Evolutionary conservation across 1,284 basidiomycete genomes (phyloP), one percentile per base, ranked within the genome.

Genomic region (Pascua sp.): DNA sequence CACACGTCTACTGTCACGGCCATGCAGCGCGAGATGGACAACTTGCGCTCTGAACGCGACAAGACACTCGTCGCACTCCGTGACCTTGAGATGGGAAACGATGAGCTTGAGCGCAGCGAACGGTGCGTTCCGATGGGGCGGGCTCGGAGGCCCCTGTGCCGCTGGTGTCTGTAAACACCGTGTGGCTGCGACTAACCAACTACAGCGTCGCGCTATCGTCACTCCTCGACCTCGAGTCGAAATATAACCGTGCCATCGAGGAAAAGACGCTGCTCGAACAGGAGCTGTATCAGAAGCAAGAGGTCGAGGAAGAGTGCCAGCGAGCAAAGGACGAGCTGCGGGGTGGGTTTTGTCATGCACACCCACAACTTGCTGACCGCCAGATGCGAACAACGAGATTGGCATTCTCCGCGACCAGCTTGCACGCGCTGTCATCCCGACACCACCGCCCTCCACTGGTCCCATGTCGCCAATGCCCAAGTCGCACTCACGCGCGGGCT

Each of bases 201-300:
- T 5, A 9, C 54, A 80, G 81, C 18, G 92, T 92, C 52, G 90
- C 95, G 37, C 86, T 88, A 2, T 94, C 91, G 39, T 94, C 90
- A 65, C 80, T 98, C 57, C 86, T 88, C 1, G 96, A 98, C 76
- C 82, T 92, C 70, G 95, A 98, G 79, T 81, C 84, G 62, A 91
- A 88, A 72, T 97, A 98, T 79, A 87, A 92, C 63, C 85, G 86
- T 59, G 89, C 89, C 1, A 81, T 98, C 50, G 96, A 99, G 77
- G 91, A 97, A 79, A 98, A 97, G 77, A 97, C 96, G 49, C 78
- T 98, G 46, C 82, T 98, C 39, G 96, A 99, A 75, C 91, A 98
- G 67, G 96, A 99, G 72, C 80, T 98, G n/a, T 80, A 97, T 45
- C 88, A 89, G 75, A 95, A 94, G 77, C 88, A 90, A 4, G 86